A percentile compares a stretch with the other conserved stretches of the same genome.
Conservation (phyloP, 768 basidiomycete genomes). For the Amanita molliuscula region DNA sequence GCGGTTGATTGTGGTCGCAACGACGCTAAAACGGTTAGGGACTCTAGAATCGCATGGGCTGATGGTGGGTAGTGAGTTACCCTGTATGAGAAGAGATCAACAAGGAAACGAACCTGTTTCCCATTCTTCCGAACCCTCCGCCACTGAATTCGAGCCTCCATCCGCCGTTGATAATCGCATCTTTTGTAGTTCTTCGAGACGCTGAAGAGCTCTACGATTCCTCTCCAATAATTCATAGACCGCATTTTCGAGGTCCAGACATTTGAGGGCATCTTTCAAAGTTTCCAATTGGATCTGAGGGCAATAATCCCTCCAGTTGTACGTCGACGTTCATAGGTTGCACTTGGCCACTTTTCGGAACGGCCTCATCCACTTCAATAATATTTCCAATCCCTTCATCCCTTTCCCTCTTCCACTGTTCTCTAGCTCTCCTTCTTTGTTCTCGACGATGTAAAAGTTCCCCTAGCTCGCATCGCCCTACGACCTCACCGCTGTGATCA, state of each 20-base stretch:
- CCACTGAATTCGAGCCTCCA: slow-evolving; percentile 32
- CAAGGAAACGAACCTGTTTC: slow-evolving; percentile 45
- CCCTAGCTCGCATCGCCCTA: slow-evolving; percentile 52
- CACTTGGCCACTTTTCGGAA: slow-evolving; percentile 9
- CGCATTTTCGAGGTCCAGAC: slow-evolving; percentile 55
- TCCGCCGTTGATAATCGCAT: slow-evolving; percentile 38
- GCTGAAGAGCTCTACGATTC: slow-evolving; percentile 51
- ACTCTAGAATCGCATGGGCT: slow-evolving; percentile 70
- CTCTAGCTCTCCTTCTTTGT: slow-evolving; percentile 25
- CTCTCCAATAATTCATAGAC: slow-evolving; percentile 59
- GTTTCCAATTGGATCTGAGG: slow-evolving; percentile 42
- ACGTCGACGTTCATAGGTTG: slow-evolving; percentile 21
- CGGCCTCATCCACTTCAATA: slow-evolving; percentile 16
- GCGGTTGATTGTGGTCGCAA: slow-evolving; percentile 51
- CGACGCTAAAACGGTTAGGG: slow-evolving; percentile 56
- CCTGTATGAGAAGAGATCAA: slow-evolving; percentile 5
- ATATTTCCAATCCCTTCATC: slow-evolving; percentile 17
- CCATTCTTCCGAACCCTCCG: slow-evolving; percentile 75
- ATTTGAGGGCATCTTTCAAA: slow-evolving; percentile 52
- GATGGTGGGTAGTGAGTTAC: slow-evolving; percentile 9
- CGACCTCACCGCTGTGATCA: slow-evolving; percentile 65
- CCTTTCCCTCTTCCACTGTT: slow-evolving; percentile 16
- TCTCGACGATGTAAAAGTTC: slow-evolving; percentile 46
- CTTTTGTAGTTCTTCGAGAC: slow-evolving; percentile 58
- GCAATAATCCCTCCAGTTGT: slow-evolving; percentile 43